These are phyloP conservation scores for Aspergillus fijiensis DNA, from an alignment of 2,329 filamentous ascomycete species.

Conservation along the genomic window DNA sequence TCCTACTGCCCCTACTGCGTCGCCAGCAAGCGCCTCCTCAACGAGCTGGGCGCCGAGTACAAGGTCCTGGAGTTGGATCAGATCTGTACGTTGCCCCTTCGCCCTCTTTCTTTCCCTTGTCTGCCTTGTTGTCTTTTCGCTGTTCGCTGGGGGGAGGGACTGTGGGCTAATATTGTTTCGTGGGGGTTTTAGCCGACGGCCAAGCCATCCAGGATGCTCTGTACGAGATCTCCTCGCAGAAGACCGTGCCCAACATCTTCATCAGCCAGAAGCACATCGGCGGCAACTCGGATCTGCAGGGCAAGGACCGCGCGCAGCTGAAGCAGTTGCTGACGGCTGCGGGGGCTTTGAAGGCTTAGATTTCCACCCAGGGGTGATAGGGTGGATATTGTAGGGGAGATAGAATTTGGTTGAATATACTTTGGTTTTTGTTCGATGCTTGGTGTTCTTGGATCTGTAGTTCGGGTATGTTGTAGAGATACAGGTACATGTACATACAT, in stretches of 20 bases:
- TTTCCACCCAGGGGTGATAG: neutral
- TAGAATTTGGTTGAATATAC: neutral
- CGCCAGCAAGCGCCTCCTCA: conserved; percentile 72
- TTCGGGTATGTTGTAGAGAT: no score
- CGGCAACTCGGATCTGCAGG: conserved; percentile 86
- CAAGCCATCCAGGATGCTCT: conserved; percentile 80
- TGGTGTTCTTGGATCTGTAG: no score
- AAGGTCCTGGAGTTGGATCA: conserved; percentile 80
- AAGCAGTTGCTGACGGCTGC: conserved; percentile 63
- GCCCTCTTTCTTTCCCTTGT: no score
- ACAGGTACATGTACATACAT: no score
- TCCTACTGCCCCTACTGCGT: conserved; percentile 93
- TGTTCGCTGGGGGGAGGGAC: neutral
- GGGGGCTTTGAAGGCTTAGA: conserved; percentile 54
- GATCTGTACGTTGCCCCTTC: conserved; percentile 60
- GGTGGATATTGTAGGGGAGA: neutral
- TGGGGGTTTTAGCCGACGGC: conserved; percentile 66
- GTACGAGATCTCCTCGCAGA: conserved; percentile 74
- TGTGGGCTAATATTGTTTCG: no score
- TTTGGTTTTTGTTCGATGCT: no score
- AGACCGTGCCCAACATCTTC: conserved; percentile 93
- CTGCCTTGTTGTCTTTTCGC: neutral
- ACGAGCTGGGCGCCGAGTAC: conserved; percentile 68
- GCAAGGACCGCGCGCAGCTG: conserved; percentile 61
- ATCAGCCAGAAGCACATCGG: conserved; percentile 90